These are phyloP conservation scores for Phyllostachys edulis DNA, from an alignment of 176 grass and related monocot species.

Conservation along the genomic window DNA sequence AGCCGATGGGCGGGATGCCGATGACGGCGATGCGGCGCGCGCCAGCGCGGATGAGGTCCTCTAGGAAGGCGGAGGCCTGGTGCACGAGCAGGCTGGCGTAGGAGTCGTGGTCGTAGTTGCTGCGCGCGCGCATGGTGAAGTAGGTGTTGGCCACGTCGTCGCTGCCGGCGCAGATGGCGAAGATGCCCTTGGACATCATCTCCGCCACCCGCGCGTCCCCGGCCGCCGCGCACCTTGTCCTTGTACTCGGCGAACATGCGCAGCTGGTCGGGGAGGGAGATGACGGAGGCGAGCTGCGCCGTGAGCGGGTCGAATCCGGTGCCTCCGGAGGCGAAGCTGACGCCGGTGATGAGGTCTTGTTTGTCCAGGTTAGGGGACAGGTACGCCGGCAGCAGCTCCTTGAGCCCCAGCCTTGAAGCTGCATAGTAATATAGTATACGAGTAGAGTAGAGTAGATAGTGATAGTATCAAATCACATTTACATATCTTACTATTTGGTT, in stretches of 20 bases:
- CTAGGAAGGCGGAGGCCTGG: conserved; percentile 45
- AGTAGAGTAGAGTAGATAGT: no score
- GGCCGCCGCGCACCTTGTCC: conserved; percentile 31
- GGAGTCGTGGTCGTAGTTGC: conserved; percentile 43
- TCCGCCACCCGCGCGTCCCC: conserved; percentile 24
- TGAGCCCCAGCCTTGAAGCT: conserved; percentile 63
- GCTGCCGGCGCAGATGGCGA: conserved; percentile 63
- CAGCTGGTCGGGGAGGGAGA: conserved; percentile 59
- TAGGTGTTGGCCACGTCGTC: conserved; percentile 87
- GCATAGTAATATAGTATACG: neutral
- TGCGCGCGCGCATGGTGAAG: conserved; percentile 45
- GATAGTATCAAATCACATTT: no score
- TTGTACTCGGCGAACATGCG: conserved; percentile 63
- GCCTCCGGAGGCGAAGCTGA: conserved; percentile 83
- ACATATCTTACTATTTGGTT: no score
- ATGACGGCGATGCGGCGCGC: conserved; percentile 55
- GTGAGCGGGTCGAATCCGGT: conserved; percentile 73
- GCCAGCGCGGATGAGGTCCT: conserved; percentile 52
- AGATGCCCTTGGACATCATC: conserved; percentile 41
- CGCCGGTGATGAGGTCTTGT: conserved; percentile 58
- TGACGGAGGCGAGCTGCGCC: conserved; percentile 41
- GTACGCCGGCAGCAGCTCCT: conserved; percentile 67
- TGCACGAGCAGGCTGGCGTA: conserved; percentile 54
- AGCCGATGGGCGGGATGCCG: conserved; percentile 77
- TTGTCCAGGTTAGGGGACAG: conserved; percentile 35